A percentile compares a stretch with the other conserved stretches of the same genome.
Evolutionary conservation across 129 eudicot species (phyloP).

Genomic region (Kitagawia praeruptora): DNA sequence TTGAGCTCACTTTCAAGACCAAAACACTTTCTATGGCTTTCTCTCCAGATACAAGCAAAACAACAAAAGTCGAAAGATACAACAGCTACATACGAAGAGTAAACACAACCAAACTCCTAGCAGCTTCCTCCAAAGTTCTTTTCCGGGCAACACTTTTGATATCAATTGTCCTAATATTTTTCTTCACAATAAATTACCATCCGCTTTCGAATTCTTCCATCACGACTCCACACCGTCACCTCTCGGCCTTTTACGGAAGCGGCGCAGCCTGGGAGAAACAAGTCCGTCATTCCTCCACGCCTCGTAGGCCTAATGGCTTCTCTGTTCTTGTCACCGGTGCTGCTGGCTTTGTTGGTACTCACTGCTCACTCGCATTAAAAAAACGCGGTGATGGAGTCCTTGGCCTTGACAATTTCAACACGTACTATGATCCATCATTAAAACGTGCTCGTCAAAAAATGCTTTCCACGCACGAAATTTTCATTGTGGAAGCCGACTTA

Average conservation of each 20-base stretch:
- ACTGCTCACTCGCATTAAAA: slow-evolving; percentile 51
- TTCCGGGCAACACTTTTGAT: slow-evolving; percentile 63
- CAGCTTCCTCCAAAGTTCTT: slow-evolving; percentile 76
- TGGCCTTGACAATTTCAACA: slow-evolving; percentile 65
- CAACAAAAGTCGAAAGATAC: slow-evolving; percentile 75
- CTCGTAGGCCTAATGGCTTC: slow-evolving; percentile 45
- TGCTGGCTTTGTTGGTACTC: slow-evolving; percentile 68
- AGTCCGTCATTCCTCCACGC: slow-evolving; percentile 55
- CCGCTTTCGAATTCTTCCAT: slow-evolving; percentile 14
- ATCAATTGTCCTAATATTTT: slow-evolving; percentile 54
- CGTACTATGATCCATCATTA: slow-evolving; percentile 61
- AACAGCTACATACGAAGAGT: slow-evolving; percentile 70
- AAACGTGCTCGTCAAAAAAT: slow-evolving; percentile 53
- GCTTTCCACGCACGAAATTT: slow-evolving; percentile 29
- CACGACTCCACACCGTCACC: slow-evolving; percentile 19
- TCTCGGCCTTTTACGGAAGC: slow-evolving; percentile 55
- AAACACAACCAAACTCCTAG: slow-evolving; percentile 62
- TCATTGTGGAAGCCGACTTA: slow-evolving; percentile 55
- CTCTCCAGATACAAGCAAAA: slow-evolving; percentile 55
- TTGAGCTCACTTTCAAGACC: background rate
- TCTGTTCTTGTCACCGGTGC: slow-evolving; percentile 72
- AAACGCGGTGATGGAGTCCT: slow-evolving; percentile 71
- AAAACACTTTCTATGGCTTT: slow-evolving; percentile 31
- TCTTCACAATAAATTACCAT: slow-evolving; percentile 72
- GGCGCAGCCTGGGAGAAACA: slow-evolving; percentile 63